Evolutionary conservation across 2,329 filamentous ascomycete genomes (phyloP), one percentile per base, ranked within the genome.

Genomic region (Sclerotinia minor): DNA sequence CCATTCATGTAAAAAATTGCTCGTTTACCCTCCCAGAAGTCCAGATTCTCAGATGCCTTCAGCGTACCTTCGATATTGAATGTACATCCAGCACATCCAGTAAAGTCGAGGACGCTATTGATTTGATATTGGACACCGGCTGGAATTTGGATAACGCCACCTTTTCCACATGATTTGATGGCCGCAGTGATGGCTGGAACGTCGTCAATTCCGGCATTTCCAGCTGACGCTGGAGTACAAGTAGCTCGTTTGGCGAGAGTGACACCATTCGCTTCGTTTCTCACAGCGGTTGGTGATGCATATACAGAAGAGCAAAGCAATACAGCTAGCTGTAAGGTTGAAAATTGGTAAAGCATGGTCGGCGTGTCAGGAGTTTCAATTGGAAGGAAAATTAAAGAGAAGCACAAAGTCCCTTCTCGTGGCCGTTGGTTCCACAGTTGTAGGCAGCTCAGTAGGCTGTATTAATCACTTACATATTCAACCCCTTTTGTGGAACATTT

Each of bases 41-140:
- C 72, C 8, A 79, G 78, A 58, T 80, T 74, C 2, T 77, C 74
- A 1, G 78, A 76, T 5, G 79, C 78, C 65, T 79, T 79, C 5
- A 83, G 71, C 0, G 77, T 75, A 0, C 81, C 82, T 67, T 84
- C 80, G 7, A 83, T 74, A 68, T 83, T 79, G 59, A 83, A 76
- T 54, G 80, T 79, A 70, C 82, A 84, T n/a, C 75, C 76, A 5
- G 70, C 71, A 72, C 82, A 83, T 2, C 78, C 79, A 1, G 76
- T 74, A 49, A 83, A 80, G 55, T 79, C 76, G 13, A 83, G 73
- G 0, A 78, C 77, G n/a, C 79, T 80, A 67, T 79, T 79, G 38
- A 83, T 73, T 67, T 77, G 77, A 72, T 81, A 83, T 0, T 80
- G 81, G 4, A 71, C 76, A 13, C 77, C 77, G 0, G 77, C 73